A percentile compares a stretch with the other conserved stretches of the same genome.
Evolutionary conservation across 345 rosid genomes (phyloP).

Genomic region (Brassica cretica): DNA sequence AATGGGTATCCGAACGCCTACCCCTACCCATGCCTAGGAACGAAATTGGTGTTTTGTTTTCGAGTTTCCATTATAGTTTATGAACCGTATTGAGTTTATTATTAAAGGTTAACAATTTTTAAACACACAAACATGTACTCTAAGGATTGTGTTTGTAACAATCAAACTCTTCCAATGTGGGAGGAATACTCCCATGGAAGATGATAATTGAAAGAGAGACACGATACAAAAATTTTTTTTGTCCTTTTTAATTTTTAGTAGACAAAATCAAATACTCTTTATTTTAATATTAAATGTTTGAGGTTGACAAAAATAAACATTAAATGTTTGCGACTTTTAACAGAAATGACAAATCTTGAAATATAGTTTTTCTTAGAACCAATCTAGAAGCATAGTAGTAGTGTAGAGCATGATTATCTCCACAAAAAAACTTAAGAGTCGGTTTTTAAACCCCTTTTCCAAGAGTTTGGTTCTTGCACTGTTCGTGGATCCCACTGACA

Average conservation of each 20-base stretch:
- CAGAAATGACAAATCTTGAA: neutral
- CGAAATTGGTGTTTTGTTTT: neutral
- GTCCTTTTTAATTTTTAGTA: neutral
- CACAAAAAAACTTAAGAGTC: too few relatives aligned
- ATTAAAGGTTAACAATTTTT: neutral
- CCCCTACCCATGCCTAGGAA: too few relatives aligned
- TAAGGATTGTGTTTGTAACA: neutral
- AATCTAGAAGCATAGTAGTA: neutral
- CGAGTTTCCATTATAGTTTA: neutral
- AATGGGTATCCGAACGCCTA: too few relatives aligned
- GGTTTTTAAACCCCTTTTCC: too few relatives aligned
- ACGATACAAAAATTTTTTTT: neutral
- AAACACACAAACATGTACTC: neutral
- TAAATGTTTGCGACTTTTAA: neutral
- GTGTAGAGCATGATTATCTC: neutral
- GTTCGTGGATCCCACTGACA: too few relatives aligned
- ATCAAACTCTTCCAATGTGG: neutral
- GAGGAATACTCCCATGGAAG: neutral
- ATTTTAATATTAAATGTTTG: neutral
- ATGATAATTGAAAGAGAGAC: conserved; percentile 1
- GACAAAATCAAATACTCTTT: neutral
- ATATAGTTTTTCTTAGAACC: neutral
- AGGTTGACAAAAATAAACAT: neutral
- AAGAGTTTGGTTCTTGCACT: too few relatives aligned
- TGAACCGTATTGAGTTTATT: neutral